Conservation (phyloP, 78 protist species). For the Guillardia theta region DNA sequence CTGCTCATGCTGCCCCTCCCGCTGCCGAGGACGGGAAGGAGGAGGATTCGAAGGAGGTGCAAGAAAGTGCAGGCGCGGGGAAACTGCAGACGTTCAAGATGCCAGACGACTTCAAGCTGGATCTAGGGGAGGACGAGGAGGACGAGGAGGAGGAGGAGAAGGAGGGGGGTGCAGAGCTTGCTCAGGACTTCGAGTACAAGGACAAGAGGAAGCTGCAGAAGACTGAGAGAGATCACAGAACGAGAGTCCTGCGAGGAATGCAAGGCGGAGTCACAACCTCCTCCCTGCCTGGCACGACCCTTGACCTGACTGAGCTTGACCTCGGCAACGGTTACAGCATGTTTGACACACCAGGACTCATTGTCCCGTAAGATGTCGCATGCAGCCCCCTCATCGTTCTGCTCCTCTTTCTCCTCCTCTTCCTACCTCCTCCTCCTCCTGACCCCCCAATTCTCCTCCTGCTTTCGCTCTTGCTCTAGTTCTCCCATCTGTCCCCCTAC, state of each 20-base stretch:
- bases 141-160: background rate
- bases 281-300: background rate
- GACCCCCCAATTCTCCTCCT: too few species aligned
- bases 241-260: background rate
- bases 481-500: too few species aligned
- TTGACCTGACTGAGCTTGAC: background rate
- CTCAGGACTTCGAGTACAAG: background rate
- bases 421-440: too few species aligned
- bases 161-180: background rate
- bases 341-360: conserved; percentile 13
- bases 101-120: background rate
- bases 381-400: too few species aligned
- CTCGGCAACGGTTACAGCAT: background rate
- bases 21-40: background rate
- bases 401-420: too few species aligned
- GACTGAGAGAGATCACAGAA: background rate
- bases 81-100: background rate
- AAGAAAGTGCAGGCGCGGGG: background rate
- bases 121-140: background rate
- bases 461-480: too few species aligned
- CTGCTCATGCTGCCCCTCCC: too few species aligned
- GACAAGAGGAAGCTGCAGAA: background rate
- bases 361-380: too few species aligned
- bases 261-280: background rate
- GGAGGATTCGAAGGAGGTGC: background rate